phyloP scores from a whole-genome alignment of 371 early-diverging fungal species.

The Blyttiomyces sp. region DNA sequence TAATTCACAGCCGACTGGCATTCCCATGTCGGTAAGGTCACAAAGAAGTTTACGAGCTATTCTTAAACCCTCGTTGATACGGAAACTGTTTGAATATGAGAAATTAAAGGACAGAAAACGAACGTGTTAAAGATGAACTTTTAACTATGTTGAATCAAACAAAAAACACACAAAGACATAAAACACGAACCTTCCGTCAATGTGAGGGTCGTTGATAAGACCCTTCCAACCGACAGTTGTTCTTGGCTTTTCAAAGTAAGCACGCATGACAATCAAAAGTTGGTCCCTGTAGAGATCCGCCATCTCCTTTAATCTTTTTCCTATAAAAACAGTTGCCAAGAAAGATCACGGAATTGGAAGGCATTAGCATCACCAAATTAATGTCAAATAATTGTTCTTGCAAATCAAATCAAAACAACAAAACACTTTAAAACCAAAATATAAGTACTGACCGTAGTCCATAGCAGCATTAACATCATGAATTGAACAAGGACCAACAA shows the following conservation, averaged over 20 bases:
- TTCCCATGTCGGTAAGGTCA: conserved; percentile 71
- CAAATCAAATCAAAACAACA: background rate
- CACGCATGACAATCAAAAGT: conserved; percentile 78
- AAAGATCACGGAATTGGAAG: too few species aligned
- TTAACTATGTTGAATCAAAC: background rate
- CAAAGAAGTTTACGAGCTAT: conserved; percentile 81
- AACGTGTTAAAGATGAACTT: too few species aligned
- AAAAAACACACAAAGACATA: background rate
- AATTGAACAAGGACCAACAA: conserved; percentile 94
- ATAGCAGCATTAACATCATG: conserved; percentile 84
- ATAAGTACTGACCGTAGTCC: conserved; percentile 61
- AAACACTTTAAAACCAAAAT: background rate
- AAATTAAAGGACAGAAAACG: conserved; percentile 17
- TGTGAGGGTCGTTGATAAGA: conserved; percentile 86
- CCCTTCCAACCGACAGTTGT: conserved; percentile 79
- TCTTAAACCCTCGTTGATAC: conserved; percentile 90
- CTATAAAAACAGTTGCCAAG: too few species aligned
- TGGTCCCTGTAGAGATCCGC: conserved; percentile 33
- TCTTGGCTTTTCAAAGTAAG: conserved; percentile 95
- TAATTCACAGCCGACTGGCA: conserved; percentile 82
- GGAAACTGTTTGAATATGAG: conserved; percentile 52
- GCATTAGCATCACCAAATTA: too few species aligned
- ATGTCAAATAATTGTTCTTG: background rate
- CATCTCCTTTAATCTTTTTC: conserved; percentile 41
- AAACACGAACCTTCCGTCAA: conserved; percentile 55